A percentile compares a stretch with the other conserved stretches of the same genome.
Conservation (phyloP, 164 flowering plant genomes). For the Aristolochia contorta region DNA sequence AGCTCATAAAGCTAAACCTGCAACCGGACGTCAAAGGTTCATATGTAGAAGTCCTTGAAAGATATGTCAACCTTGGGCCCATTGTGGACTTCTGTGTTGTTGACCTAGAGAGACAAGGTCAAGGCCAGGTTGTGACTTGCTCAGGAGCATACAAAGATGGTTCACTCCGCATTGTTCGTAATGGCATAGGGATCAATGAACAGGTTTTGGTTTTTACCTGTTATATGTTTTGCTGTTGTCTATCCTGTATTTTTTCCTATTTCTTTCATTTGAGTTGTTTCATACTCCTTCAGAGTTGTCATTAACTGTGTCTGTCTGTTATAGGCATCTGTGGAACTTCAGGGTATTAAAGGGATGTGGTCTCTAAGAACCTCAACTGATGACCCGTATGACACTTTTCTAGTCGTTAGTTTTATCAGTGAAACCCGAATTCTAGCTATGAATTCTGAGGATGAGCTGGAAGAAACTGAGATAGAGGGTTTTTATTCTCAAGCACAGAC, state of each 20-base stretch:
- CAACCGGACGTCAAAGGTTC: conserved; percentile 97
- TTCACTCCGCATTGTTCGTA: conserved; percentile 91
- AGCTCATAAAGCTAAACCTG: conserved; percentile 87
- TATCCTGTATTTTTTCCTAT: background rate
- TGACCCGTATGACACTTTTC: conserved; percentile 83
- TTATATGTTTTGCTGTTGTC: background rate
- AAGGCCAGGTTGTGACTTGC: conserved; percentile 98
- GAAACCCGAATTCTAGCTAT: conserved; percentile 94
- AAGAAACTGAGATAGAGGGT: conserved; percentile 97
- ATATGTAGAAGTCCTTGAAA: conserved; percentile 88
- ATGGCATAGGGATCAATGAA: conserved; percentile 98
- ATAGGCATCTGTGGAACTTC: conserved; percentile 98
- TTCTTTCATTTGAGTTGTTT: background rate
- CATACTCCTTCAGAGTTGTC: background rate
- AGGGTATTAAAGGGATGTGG: conserved; percentile 99
- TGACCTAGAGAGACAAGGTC: conserved; percentile 98
- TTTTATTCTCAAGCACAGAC: conserved; percentile 84
- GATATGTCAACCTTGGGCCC: conserved; percentile 93
- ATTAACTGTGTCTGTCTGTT: background rate
- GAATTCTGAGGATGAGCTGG: conserved; percentile 92
- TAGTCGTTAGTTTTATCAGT: conserved; percentile 93
- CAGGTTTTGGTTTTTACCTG: conserved; percentile 61
- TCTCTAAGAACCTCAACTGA: conserved; percentile 85
- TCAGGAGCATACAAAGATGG: conserved; percentile 99
- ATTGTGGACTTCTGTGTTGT: conserved; percentile 97